Conservation (phyloP, 805 yeast genomes). For the Brettanomyces sp. region DNA sequence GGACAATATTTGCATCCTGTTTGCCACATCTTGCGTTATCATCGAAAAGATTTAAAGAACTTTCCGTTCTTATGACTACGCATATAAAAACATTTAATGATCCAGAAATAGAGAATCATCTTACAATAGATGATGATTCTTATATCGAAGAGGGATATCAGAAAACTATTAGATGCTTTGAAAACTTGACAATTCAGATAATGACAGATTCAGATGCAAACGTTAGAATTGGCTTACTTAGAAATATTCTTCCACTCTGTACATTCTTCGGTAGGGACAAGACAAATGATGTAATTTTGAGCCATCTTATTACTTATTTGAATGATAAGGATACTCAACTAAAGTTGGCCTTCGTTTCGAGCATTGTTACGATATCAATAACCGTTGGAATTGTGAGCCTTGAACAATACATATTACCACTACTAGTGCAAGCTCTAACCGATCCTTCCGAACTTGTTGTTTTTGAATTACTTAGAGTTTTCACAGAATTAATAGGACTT, state of each 20-base stretch:
- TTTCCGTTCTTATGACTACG: conserved; percentile 41
- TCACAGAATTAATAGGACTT: conserved; percentile 45
- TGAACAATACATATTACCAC: conserved; percentile 82
- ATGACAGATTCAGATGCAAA: conserved; percentile 59
- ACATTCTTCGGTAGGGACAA: conserved; percentile 77
- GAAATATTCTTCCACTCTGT: conserved; percentile 69
- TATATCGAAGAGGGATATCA: conserved; percentile 31
- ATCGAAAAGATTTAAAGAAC: conserved; percentile 54
- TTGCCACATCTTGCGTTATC: conserved; percentile 63
- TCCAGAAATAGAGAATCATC: conserved; percentile 36
- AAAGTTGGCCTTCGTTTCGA: conserved; percentile 59
- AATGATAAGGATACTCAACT: conserved; percentile 68
- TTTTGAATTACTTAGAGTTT: conserved; percentile 51
- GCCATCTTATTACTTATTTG: conserved; percentile 84
- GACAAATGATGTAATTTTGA: conserved; percentile 79
- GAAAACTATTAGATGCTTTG: conserved; percentile 46
- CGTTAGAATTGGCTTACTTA: conserved; percentile 63
- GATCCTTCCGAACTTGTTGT: conserved; percentile 83
- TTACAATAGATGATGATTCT: conserved; percentile 22
- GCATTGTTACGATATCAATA: conserved; percentile 66
- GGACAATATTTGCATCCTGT: conserved; percentile 62
- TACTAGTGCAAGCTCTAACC: conserved; percentile 70
- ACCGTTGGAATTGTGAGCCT: conserved; percentile 74
- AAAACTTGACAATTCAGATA: conserved; percentile 51
- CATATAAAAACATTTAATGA: conserved; percentile 22